These are phyloP conservation scores for Kwoniella dejecticola DNA, from an alignment of 768 basidiomycete genomes.

Conservation along the genomic window DNA sequence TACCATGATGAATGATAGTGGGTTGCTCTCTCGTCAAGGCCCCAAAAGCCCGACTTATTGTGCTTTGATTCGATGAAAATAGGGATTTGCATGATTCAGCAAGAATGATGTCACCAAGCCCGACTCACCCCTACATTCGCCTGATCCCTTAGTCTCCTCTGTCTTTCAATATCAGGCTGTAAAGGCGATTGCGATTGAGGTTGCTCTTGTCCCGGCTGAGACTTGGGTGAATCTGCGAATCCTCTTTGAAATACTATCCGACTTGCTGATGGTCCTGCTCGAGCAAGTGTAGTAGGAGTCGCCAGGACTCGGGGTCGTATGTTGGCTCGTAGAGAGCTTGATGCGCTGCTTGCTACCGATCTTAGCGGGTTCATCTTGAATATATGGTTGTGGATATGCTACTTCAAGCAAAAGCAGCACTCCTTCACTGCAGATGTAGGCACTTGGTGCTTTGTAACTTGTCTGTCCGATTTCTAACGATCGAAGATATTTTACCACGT, in stretches of 20 bases:
- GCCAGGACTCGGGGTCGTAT: not conserved
- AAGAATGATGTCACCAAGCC: no score
- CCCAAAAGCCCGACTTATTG: no score
- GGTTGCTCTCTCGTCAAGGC: no score
- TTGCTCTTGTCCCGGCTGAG: not conserved
- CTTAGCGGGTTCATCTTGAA: slow-evolving; percentile 13
- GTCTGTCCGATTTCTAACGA: slow-evolving; percentile 3
- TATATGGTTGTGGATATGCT: not conserved
- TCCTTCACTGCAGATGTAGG: no score
- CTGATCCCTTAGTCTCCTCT: slow-evolving; percentile 31
- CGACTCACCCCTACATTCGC: slow-evolving; percentile 48
- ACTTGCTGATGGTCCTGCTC: not conserved
- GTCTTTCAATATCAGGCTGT: slow-evolving; percentile 11
- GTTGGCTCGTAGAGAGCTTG: slow-evolving; percentile 9
- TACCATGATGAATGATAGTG: no score
- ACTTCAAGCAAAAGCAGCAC: no score
- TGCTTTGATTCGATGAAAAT: no score
- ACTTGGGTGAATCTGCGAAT: slow-evolving; percentile 8
- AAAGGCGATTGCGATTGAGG: slow-evolving; percentile 6
- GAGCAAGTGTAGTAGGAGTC: not conserved
- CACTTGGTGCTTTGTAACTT: no score
- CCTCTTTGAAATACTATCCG: slow-evolving; percentile 15
- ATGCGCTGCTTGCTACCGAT: slow-evolving; percentile 4
- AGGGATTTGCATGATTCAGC: not conserved
- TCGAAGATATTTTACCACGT: not conserved